Evolutionary conservation across 2,329 filamentous ascomycete genomes (phyloP).

Genomic region (Alternaria brassicae): DNA sequence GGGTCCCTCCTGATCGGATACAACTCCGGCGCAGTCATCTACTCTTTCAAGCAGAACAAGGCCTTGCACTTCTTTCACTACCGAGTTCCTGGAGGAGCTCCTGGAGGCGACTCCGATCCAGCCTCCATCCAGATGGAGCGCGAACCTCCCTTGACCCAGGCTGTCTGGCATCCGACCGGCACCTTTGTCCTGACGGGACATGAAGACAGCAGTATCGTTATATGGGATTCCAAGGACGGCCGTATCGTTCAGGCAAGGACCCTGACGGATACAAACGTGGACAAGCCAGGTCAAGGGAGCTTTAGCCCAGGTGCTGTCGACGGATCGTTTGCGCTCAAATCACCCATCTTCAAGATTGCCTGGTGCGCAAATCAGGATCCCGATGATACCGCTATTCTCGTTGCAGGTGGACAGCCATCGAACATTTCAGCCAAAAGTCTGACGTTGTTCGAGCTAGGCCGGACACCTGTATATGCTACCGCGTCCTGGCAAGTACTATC

Average conservation of each 20-base stretch:
- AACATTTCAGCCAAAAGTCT: conserved; percentile 75
- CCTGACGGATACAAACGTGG: conserved; percentile 74
- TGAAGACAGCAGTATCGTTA: conserved; percentile 88
- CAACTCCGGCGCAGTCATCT: conserved; percentile 83
- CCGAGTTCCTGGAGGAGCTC: conserved; percentile 78
- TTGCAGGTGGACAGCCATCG: conserved; percentile 79
- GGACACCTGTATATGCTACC: conserved; percentile 89
- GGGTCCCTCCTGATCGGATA: conserved; percentile 93
- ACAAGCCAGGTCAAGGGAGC: conserved; percentile 65
- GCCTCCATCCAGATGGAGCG: conserved; percentile 67
- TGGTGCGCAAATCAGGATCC: conserved; percentile 97
- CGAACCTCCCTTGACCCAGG: conserved; percentile 78
- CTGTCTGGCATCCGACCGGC: conserved; percentile 92
- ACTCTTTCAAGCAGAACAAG: conserved; percentile 92
- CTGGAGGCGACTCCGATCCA: conserved; percentile 76
- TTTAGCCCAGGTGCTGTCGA: conserved; percentile 54
- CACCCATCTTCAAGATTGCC: conserved; percentile 77
- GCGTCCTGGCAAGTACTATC: conserved; percentile 85
- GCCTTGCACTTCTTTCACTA: conserved; percentile 83
- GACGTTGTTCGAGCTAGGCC: conserved; percentile 87
- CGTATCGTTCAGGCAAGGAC: conserved; percentile 84
- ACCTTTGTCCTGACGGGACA: conserved; percentile 87
- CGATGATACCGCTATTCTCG: conserved; percentile 87
- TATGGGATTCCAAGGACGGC: conserved; percentile 93
- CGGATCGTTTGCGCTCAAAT: conserved; percentile 66